These are phyloP conservation scores for Trichoderma harzianum DNA, from an alignment of 2,329 filamentous ascomycete genomes.

Conservation along the genomic window DNA sequence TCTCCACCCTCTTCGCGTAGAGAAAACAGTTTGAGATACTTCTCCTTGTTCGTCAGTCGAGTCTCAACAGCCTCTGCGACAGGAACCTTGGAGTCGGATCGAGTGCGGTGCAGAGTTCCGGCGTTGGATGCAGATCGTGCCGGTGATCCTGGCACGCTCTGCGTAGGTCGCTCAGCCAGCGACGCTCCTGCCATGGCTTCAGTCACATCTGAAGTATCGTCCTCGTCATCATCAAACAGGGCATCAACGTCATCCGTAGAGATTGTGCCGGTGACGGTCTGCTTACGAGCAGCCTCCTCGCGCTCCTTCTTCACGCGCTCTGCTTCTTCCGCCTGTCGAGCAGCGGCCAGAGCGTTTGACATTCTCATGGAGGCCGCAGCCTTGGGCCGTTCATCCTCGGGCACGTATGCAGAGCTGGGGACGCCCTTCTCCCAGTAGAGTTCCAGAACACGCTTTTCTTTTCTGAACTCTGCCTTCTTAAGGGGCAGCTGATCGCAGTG, in stretches of 20 bases:
- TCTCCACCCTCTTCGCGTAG: constrained; percentile 89
- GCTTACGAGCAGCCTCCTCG: constrained; percentile 86
- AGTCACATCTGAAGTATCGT: constrained; percentile 83
- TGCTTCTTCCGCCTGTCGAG: constrained; percentile 76
- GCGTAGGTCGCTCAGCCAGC: constrained; percentile 81
- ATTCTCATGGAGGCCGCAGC: constrained; percentile 69
- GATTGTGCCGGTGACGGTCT: constrained; percentile 92
- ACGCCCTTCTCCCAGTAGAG: constrained; percentile 99
- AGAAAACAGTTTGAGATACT: constrained; percentile 86
- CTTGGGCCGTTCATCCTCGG: constrained; percentile 94
- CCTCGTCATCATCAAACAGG: constrained; percentile 85
- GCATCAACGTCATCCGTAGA: constrained; percentile 90
- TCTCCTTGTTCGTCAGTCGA: constrained; percentile 89
- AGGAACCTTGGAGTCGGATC: constrained; percentile 89
- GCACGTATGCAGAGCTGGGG: constrained; percentile 90
- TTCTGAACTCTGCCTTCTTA: constrained; percentile 99
- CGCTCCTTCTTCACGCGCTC: constrained; percentile 79
- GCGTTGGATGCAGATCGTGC: constrained; percentile 67
- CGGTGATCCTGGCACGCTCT: constrained; percentile 92
- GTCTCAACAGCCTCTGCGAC: constrained; percentile 71
- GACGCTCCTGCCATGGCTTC: constrained; percentile 90
- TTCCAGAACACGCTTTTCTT: constrained; percentile 90
- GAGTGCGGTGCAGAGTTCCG: constrained; percentile 76
- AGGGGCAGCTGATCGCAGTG: constrained; percentile 97
- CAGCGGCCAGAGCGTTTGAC: constrained; percentile 71